phyloP scores from a whole-genome alignment of 306 rosid species.

The Lithocarpus polystachyus region DNA sequence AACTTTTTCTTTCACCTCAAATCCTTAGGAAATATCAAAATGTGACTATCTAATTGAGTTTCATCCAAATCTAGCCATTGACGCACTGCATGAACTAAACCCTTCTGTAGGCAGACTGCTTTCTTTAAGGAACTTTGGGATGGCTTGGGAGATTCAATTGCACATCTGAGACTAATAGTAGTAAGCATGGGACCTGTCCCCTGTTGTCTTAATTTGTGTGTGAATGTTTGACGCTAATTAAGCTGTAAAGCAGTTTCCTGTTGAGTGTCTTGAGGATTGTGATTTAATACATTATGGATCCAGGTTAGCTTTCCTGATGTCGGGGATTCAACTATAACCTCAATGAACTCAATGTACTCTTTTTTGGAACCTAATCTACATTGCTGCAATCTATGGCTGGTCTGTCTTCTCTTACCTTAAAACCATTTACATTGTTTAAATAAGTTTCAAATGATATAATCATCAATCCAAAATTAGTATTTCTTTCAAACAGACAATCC shows the following conservation, averaged over 20 bases:
- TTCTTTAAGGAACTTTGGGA: constrained; percentile 67
- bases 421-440: background rate
- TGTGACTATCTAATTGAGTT: background rate
- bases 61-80: constrained; percentile 6
- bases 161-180: constrained; percentile 59
- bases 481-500: background rate
- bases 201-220: background rate
- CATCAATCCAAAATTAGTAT: background rate
- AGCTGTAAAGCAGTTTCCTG: background rate
- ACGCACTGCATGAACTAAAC: constrained; percentile 8
- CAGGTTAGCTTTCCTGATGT: constrained; percentile 85
- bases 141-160: constrained; percentile 61
- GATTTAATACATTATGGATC: background rate
- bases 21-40: background rate
- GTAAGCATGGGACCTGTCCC: constrained; percentile 43
- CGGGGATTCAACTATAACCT: constrained; percentile 60
- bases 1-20: background rate
- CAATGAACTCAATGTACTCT: constrained; percentile 71
- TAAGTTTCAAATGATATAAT: constrained; percentile 12
- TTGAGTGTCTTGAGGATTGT: constrained; percentile 11
- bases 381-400: constrained; percentile 88
- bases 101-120: constrained; percentile 46
- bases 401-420: constrained; percentile 13
- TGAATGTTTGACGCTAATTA: background rate
- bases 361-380: constrained; percentile 56